Conservation (phyloP, 768 basidiomycete species). For the Trametes sanguinea region DNA sequence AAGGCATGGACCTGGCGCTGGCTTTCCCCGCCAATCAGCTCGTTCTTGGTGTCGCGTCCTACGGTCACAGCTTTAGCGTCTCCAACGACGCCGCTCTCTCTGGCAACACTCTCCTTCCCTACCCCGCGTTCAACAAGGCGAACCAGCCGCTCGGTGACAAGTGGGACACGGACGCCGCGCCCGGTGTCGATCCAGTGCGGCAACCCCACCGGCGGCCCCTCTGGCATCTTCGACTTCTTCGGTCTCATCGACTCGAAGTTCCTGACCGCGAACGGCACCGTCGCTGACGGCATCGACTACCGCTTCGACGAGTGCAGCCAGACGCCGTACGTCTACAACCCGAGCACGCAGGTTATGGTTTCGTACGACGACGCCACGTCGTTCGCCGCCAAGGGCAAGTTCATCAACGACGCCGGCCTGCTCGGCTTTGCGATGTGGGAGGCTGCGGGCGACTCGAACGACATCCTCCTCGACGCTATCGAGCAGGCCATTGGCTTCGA, state of each 20-base stretch:
- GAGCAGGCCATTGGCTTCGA: slow-evolving; percentile 25
- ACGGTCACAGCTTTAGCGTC: slow-evolving; percentile 72
- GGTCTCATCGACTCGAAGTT: slow-evolving; percentile 59
- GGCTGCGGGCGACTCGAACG: slow-evolving; percentile 41
- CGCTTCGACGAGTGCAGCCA: slow-evolving; percentile 37
- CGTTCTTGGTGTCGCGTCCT: slow-evolving; percentile 82
- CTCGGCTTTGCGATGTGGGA: slow-evolving; percentile 50
- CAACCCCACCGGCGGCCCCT: slow-evolving; percentile 37
- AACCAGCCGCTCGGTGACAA: slow-evolving; percentile 46
- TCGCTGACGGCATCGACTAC: slow-evolving; percentile 51
- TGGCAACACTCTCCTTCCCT: slow-evolving; percentile 41
- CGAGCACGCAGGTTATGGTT: slow-evolving; percentile 33
- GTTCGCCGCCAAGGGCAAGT: slow-evolving; percentile 44
- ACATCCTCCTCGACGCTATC: slow-evolving; percentile 64
- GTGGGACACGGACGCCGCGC: slow-evolving; percentile 30
- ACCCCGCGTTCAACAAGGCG: slow-evolving; percentile 50
- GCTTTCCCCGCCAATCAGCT: slow-evolving; percentile 77
- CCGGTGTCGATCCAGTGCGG: slow-evolving; percentile 38
- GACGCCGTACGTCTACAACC: slow-evolving; percentile 39
- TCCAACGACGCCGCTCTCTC: slow-evolving; percentile 38
- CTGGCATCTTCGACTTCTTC: slow-evolving; percentile 64
- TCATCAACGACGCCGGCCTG: slow-evolving; percentile 37
- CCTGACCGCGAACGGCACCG: slow-evolving; percentile 47
- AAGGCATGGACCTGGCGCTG: slow-evolving; percentile 74
- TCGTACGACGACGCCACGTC: slow-evolving; percentile 38